Conservation (phyloP, 2,329 filamentous ascomycete genomes). For the Hawksworthiomyces lignivorus region DNA sequence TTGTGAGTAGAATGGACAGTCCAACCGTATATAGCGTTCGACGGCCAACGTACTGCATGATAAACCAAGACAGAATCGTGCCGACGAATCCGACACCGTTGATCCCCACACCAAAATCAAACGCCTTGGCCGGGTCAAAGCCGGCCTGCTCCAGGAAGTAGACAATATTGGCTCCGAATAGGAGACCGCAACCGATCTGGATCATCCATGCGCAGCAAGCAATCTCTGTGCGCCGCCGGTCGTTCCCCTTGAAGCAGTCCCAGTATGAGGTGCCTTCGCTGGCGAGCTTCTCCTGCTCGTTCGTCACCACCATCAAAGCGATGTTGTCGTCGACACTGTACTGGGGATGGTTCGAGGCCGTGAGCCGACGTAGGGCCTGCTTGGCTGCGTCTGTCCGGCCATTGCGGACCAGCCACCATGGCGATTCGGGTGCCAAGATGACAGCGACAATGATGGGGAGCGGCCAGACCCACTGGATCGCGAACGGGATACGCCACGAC, state of each 20-base stretch:
- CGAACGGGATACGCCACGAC: slow-evolving; percentile 8
- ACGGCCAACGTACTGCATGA: slow-evolving; percentile 26
- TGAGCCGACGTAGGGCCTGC: slow-evolving; percentile 29
- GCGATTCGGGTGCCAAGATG: slow-evolving; percentile 10
- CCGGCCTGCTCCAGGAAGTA: slow-evolving; percentile 34
- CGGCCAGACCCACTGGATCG: slow-evolving; percentile 8
- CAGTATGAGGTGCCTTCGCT: slow-evolving; percentile 40
- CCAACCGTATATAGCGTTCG: no score
- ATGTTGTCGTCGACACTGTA: slow-evolving; percentile 23
- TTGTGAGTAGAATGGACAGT: no score
- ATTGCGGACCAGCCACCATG: slow-evolving; percentile 25
- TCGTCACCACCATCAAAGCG: slow-evolving; percentile 48
- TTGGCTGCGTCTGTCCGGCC: slow-evolving; percentile 34
- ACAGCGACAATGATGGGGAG: slow-evolving; percentile 1
- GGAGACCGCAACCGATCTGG: slow-evolving; percentile 18
- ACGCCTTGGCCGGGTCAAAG: slow-evolving; percentile 27
- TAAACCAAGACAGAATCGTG: slow-evolving; percentile 41
- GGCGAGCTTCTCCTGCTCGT: slow-evolving; percentile 44
- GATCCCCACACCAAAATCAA: slow-evolving; percentile 27
- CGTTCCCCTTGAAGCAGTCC: slow-evolving; percentile 42
- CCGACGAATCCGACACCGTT: slow-evolving; percentile 44
- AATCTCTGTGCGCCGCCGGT: slow-evolving; percentile 45
- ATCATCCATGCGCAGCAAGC: slow-evolving; percentile 23
- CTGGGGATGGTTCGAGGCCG: slow-evolving; percentile 17
- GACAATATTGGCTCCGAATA: slow-evolving; percentile 20